Evolutionary conservation across 345 rosid genomes (phyloP), one percentile per base, ranked within the genome.

Genomic region (Citrus sinensis): DNA sequence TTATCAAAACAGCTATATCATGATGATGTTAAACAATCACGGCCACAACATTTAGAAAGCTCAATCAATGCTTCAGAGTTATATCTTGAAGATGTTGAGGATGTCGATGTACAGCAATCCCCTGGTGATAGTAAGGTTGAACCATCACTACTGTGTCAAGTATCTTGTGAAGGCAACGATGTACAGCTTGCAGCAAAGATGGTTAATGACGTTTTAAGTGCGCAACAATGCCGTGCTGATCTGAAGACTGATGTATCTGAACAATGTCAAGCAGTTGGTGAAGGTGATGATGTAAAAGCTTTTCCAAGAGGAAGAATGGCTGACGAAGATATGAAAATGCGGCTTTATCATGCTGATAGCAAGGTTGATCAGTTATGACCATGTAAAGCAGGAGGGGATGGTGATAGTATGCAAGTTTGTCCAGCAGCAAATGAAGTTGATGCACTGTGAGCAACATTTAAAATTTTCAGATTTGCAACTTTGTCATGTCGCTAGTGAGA

Each of bases 1-100:
- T 78, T 80, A 78, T 82, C 74, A 65, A 54, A 78, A 40, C 79
- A 78, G 34, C 59, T 78, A 24, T 64, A 35, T 56, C 80, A n/a
- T 64, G 73, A 29, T 5, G 78, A 74, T 59, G 74, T 80, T 71
- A 70, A 67, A 66, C 80, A 42, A 9, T 37, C 79, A 34, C 70
- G 71, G 55, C 64, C 63, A 49, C 79, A n/a, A n/a, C 73, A 62
- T 74, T 63, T 60, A 75, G 80, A 72, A 67, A 58, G 30, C 9
- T 49, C 7, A 14, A 16, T 37, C 40, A 37, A 37, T 37, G 40
- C 40, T 37, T 37, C 40, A 37, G 40, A 37, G 7, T 37, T 37
- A 6, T 35, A 24, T 63, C 70, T 49, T 51, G 68, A 49, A 24
- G 64, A 9, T 46, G 58, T 14, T 27, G 65, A 59, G 24, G 22